These are phyloP conservation scores for Hymenoscyphus fraxineus DNA, from an alignment of 2,329 filamentous ascomycete species.

Conservation along the genomic window DNA sequence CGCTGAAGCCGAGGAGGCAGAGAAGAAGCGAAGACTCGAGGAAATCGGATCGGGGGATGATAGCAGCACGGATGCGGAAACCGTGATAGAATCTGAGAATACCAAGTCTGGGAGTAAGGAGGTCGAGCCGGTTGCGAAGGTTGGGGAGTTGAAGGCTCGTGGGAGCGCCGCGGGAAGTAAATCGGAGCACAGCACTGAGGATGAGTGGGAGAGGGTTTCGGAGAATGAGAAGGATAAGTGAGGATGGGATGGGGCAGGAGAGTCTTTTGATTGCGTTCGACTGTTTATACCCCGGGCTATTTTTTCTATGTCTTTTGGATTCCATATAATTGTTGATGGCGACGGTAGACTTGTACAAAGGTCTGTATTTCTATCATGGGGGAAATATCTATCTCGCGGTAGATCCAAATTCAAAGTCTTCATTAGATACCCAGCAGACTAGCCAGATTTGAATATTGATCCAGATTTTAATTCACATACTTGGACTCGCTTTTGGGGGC, in stretches of 20 bases:
- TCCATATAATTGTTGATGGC: background rate
- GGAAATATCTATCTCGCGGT: background rate
- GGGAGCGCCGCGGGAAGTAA: slow-evolving; percentile 41
- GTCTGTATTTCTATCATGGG: background rate
- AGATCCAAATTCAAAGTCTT: background rate
- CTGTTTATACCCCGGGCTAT: slow-evolving; percentile 7
- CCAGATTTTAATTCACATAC: background rate
- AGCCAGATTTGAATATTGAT: background rate
- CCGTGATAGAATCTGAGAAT: slow-evolving; percentile 43
- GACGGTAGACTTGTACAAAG: background rate
- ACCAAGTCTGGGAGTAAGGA: slow-evolving; percentile 28
- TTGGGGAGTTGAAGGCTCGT: slow-evolving; percentile 29
- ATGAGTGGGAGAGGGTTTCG: slow-evolving; percentile 96
- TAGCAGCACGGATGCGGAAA: slow-evolving; percentile 47
- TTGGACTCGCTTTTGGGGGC: background rate
- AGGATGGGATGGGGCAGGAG: slow-evolving; percentile 13
- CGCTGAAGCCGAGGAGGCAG: slow-evolving; percentile 44
- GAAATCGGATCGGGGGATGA: slow-evolving; percentile 30
- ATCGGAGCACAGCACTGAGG: slow-evolving; percentile 74
- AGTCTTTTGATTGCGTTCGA: background rate
- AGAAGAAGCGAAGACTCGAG: slow-evolving; percentile 33
- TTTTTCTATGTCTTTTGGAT: background rate
- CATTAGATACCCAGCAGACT: slow-evolving; percentile 3
- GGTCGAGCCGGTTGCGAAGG: slow-evolving; percentile 27
- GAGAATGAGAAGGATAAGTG: slow-evolving; percentile 61